These are phyloP conservation scores for Meyerozyma guilliermondii DNA, from an alignment of 1,139 yeast genomes.

Conservation along the genomic window DNA sequence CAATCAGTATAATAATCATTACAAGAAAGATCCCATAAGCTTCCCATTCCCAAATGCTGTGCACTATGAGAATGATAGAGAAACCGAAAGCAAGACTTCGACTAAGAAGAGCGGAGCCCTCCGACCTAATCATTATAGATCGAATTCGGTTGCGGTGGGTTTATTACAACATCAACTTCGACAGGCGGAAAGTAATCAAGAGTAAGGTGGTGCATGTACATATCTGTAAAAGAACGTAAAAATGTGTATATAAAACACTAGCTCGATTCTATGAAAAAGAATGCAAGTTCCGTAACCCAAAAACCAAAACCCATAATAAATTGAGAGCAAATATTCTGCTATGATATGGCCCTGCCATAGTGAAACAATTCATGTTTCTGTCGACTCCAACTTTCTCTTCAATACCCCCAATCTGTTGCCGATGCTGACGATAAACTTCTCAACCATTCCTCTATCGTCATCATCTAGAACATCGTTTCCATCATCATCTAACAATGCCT, in stretches of 20 bases:
- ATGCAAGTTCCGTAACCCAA: slow-evolving; percentile 1
- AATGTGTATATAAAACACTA: neutral
- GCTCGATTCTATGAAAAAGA: neutral
- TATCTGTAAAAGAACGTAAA: too few species aligned
- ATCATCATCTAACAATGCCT: slow-evolving; percentile 62
- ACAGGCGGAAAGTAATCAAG: neutral
- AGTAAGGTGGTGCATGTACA: neutral
- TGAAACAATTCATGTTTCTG: neutral
- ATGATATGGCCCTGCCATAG: slow-evolving; percentile 1
- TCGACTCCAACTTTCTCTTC: slow-evolving; percentile 35
- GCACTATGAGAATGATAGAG: slow-evolving; percentile 35
- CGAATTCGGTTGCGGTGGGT: slow-evolving; percentile 41
- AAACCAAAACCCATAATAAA: neutral
- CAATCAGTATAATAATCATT: slow-evolving; percentile 40
- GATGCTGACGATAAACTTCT: slow-evolving; percentile 69
- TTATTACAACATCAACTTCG: slow-evolving; percentile 26
- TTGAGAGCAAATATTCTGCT: neutral
- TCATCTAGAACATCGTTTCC: slow-evolving; percentile 44
- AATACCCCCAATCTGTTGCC: slow-evolving; percentile 63
- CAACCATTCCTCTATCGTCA: slow-evolving; percentile 71
- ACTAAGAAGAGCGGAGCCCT: slow-evolving; percentile 16
- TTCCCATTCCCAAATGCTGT: slow-evolving; percentile 38
- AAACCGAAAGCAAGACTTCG: slow-evolving; percentile 18
- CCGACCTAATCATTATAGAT: slow-evolving; percentile 29
- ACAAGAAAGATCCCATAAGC: slow-evolving; percentile 36